Base-by-base conservation (phyloP, 2,329 filamentous ascomycete species). In the Lasiodiplodia gonubiensis region DNA sequence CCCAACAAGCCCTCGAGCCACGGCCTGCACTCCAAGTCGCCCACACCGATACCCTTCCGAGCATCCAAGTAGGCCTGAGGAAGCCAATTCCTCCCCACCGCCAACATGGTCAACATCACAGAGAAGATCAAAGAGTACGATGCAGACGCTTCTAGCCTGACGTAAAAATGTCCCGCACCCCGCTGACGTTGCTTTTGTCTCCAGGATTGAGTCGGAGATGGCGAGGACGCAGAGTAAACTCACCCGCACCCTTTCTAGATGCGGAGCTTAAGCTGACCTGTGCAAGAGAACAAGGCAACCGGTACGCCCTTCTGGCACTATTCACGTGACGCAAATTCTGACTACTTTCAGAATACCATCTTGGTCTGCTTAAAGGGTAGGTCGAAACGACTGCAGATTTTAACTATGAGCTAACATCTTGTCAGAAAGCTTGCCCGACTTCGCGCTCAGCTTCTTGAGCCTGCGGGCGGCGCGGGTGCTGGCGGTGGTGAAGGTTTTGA, bases 111-210 rank as follows among this genome's bases (percentile, higher is more conserved):
- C 81, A 98, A 98, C 85, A 99, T 99, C 73, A 98, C 95, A 72
- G 96, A 99, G 67, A 98, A 97, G 87, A 99, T 99, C 85, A 99
- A 99, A 86, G 95, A 98, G 94, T 97, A 82, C 76, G 90, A 67
- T 8, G 10, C 46, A 25, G 60, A 55, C 57, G 57, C 61, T 71
- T 73, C 74, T 70, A 68, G 68, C 68, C 48, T 25, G 46, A 14
- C n/a, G 27, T 33, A 30, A 52, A 55, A 63, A 23, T 52, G 37
- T 30, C 27, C 39, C 39, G 37, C 27, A 37, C 23, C 33, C 27
- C 21, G 23, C 55, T 64, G 51, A 59, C 21, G 60, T 46, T 21
- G 42, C 52, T 3, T 33, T 30, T 66, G 67, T 49, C 51, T 42
- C 23, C 46, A 67, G 94, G 89, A 99, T 99, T 76, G 95, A 99